Base-by-base conservation (phyloP, 1,139 yeast species). In the Pichia sp. region DNA sequence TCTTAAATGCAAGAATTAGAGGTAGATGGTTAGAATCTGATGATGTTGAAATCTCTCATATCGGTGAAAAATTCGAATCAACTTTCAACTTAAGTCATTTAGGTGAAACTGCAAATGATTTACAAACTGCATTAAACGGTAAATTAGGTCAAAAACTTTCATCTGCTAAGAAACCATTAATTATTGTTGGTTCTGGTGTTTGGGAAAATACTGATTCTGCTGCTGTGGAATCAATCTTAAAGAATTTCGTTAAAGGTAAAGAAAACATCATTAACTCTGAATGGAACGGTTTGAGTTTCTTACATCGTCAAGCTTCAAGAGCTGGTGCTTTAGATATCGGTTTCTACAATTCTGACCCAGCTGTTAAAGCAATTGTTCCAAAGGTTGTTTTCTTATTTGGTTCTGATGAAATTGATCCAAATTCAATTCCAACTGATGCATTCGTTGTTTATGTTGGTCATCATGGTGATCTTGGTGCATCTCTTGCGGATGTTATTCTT, bases 361-460 rank as follows among this genome's bases (percentile, higher is more conserved):
- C 68, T 48, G 70, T 72, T 31, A 61, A 65, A 31, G 55, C 69
- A 26, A 68, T 77, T 40, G 69, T 68, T 55, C 85, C 95, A 49
- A 86, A 85, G 68, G 74, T 86, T 61, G 73, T 86, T 43, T 86
- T 83, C 69, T 71, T 86, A 57, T 72, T 86, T 44, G 93, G 91
- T 38, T 94, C 95, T 33, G 95, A 86, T 63, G 95, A 86, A 66
- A 63, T 85, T 50, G 66, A 72, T 50, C 76, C 80, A 50, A 66
- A 72, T 43, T 85, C 82, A 47, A 77, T 85, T 55, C 94, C 95
- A 53, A 70, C 72, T 62, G 93, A 86, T 60, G 88, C 95, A 10
- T 86, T 86, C 61, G 95, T 86, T 29, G 80, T 86, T 42, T 86
- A 86, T 67, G 89, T 86, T 67, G 95, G 95, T 43, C 95, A 86